Base-by-base conservation (phyloP, 2,329 filamentous ascomycete species). In the Thelonectria rubi region DNA sequence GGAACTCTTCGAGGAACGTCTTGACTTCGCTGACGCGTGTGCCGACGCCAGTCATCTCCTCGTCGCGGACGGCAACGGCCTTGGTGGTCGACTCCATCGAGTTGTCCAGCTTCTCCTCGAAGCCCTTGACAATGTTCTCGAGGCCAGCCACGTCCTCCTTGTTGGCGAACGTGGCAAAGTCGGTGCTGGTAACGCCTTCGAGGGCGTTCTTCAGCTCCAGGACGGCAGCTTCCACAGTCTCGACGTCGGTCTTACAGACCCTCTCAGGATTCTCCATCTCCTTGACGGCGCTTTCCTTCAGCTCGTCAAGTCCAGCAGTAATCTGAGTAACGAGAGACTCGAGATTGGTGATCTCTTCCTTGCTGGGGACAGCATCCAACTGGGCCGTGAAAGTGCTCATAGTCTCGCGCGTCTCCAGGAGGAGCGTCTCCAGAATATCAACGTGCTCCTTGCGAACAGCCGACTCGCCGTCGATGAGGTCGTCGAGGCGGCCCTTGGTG, bases 401-500 rank as follows among this genome's bases (percentile, higher is more conserved):
- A 1, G 86, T 84, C 57, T 94, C 91, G 58, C 91, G 92, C 0
- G 92, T 90, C 66, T 95, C 91, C 4, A 88, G 82, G 5, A 96
- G 82, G 6, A 86, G 73, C 6, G 79, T 75, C 70, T 95, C 91
- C 3, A 94, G 81, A 1, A 84, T 81, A 65, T 90, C 86, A 24
- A 90, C 77, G 55, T 90, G 86, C 34, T 89, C 86, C 69, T 88
- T 89, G 57, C 84, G 83, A 10, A 93, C 88, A 2, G 87, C 81
- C 59, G 91, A 88, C 34, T 93, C 90, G 3, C 88, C 85, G 52
- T 94, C 86, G 51, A 97, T 86, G 18, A 87, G 76, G 61, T 97
- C 93, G 60, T 97, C 94, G 10, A 98, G 81, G 48, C 91, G 91
- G 5, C 90, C 88, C 75, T 97, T 97, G 32, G 93, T 94, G 74